Percentiles rank a stretch among this genome's conserved stretches.
Evolutionary conservation across 2,329 filamentous ascomycete species (phyloP).

Genomic region (Pseudopithomyces chartarum): DNA sequence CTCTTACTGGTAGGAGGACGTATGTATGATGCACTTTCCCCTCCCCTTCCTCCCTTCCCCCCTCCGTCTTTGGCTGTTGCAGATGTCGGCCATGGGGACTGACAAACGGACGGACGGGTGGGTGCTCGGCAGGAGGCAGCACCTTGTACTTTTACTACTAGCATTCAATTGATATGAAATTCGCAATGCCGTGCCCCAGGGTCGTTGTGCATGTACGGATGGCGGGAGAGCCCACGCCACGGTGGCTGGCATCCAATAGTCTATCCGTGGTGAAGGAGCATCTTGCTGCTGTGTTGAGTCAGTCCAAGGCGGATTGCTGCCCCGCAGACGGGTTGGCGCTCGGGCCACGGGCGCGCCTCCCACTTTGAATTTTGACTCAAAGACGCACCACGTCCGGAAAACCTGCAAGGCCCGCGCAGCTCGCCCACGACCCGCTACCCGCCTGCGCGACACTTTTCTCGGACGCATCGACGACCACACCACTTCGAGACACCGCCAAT

Average conservation of each 20-base stretch:
- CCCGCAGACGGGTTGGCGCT: not conserved
- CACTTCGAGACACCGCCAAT: slow-evolving; percentile 24
- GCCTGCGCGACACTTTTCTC: slow-evolving; percentile 3
- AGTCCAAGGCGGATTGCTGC: not conserved
- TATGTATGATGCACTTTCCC: not conserved
- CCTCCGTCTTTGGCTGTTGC: not conserved
- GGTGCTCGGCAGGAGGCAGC: slow-evolving; percentile 14
- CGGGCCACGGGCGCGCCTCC: slow-evolving; percentile 2
- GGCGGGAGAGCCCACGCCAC: too few species aligned
- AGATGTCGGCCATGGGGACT: not conserved
- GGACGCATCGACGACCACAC: slow-evolving; percentile 6
- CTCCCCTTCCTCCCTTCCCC: not conserved
- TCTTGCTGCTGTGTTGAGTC: too few species aligned
- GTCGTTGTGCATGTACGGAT: too few species aligned
- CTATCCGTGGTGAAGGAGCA: too few species aligned
- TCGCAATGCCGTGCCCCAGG: slow-evolving; percentile 4
- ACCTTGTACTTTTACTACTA: slow-evolving; percentile 39
- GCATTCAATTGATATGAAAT: slow-evolving; percentile 41
- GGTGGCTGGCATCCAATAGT: too few species aligned
- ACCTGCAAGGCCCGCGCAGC: slow-evolving; percentile 1
- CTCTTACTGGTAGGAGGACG: too few species aligned
- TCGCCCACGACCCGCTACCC: slow-evolving; percentile 4
- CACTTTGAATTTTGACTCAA: slow-evolving; percentile 9
- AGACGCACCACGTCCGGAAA: not conserved
- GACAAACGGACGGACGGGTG: not conserved